Conservation (phyloP, 108 stramenopile genomes). For the Asterionellopsis glacialis region DNA sequence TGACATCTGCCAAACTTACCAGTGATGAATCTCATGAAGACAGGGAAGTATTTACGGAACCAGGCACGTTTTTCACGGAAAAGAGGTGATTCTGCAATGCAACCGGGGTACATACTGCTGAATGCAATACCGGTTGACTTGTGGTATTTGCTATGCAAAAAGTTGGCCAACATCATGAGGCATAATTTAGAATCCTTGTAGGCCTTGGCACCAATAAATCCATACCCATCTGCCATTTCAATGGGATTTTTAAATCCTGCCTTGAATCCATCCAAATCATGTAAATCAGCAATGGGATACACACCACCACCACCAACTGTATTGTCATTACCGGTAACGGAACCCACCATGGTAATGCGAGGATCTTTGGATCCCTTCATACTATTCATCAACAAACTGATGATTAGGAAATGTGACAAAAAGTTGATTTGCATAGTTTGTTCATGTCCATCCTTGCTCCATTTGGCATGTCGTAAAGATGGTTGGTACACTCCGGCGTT, state of each 20-base stretch:
- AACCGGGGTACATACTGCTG: conserved; percentile 68
- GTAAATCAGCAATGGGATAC: conserved; percentile 87
- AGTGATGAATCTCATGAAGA: conserved; percentile 76
- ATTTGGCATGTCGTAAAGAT: conserved; percentile 75
- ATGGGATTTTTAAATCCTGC: conserved; percentile 82
- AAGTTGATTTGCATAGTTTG: conserved; percentile 92
- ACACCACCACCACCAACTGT: conserved; percentile 90
- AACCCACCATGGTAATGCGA: conserved; percentile 80
- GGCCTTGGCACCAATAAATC: conserved; percentile 88
- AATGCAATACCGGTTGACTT: conserved; percentile 63
- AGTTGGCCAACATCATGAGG: conserved; percentile 56
- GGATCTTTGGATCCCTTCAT: conserved; percentile 72
- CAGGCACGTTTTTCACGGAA: conserved; percentile 74
- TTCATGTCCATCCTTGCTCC: conserved; percentile 83
- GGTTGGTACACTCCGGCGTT: conserved; percentile 92
- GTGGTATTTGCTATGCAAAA: conserved; percentile 65
- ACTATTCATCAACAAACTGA: conserved; percentile 45
- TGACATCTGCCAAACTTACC: conserved; percentile 19
- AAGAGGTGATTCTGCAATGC: conserved; percentile 72
- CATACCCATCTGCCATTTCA: conserved; percentile 87
- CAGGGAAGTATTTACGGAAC: conserved; percentile 72
- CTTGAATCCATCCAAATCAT: conserved; percentile 81
- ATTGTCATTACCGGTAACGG: conserved; percentile 89
- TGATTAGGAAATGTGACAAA: conserved; percentile 85
- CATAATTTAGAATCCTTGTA: conserved; percentile 90